Evolutionary conservation across 2,329 filamentous ascomycete genomes (phyloP), one percentile per base, ranked within the genome.

Genomic region (Microdochium bolleyi): DNA sequence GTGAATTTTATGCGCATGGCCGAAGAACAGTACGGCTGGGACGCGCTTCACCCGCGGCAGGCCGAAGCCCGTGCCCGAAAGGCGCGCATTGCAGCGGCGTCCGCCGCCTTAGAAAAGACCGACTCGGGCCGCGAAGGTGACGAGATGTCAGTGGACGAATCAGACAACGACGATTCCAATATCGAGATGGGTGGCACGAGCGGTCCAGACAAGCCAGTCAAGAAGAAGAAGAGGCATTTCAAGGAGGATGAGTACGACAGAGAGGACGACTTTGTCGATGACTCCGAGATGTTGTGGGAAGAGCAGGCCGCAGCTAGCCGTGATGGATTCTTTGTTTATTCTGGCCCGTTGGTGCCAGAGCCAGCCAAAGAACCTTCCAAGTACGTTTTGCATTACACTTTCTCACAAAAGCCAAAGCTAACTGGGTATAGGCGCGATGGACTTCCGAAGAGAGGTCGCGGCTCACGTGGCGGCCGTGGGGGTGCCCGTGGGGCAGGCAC

Each of bases 321-420:
- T 61, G 94, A 97, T 66, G 94, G 94, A 1, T 99, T 97, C 74
- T 99, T 97, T 67, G 94, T 99, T 1, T 99, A 96, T 70, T 95
- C 89, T 55, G 94, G 94, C 3, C 92, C 92, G 9, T 75, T 99
- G 49, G 82, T 97, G 22, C 88, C 88, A 4, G 91, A 95, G 69
- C 41, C 41, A 11, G 88, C 86, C 22, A 88, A 95, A 71, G 92
- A 94, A 22, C 41, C 41, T 7, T 38, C 34, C 80, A 77, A 57
- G 77, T 76, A 24, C 49, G 53, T 48, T 11, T 32, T 55, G 19
- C 30, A 50, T 52, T 38, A 19, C 34, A 34, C 22, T 22, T 51
- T 9, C 25, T 19, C 10, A n/a, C 19, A 41, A 25, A 32, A n/a
- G 24, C 3, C 4, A 62, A 57, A 62, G 55, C 73, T 76, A 67